A percentile compares a stretch with the other conserved stretches of the same genome.
Conservation (phyloP, 2,329 filamentous ascomycete species). For the Thermochaetoides dissita region DNA sequence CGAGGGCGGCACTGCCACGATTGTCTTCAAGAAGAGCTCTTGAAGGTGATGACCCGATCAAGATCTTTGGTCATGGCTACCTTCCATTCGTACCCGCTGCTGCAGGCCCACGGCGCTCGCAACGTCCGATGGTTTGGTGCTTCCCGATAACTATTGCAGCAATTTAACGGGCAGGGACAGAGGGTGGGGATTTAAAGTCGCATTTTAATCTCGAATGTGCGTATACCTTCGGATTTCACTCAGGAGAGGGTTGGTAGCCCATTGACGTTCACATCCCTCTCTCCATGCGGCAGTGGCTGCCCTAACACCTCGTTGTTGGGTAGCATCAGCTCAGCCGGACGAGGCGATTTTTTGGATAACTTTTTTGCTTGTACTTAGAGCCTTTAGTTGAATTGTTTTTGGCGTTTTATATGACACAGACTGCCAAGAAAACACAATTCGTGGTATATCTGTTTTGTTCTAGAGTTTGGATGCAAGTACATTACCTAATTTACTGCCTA, state of each 20-base stretch:
- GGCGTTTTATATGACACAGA: background rate
- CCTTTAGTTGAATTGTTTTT: background rate
- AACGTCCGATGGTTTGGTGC: background rate
- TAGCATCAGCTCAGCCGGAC: background rate
- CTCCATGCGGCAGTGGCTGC: background rate
- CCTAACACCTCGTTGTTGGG: background rate
- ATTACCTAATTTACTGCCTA: too few species aligned
- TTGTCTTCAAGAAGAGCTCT: conserved; percentile 25
- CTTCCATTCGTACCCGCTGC: conserved; percentile 1
- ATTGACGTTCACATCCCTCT: background rate
- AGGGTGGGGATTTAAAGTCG: conserved; percentile 8
- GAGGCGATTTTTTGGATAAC: background rate
- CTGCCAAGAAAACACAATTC: too few species aligned
- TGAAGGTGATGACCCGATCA: conserved; percentile 4
- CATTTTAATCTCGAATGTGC: conserved; percentile 14
- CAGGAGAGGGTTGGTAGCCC: conserved; percentile 1
- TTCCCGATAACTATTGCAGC: background rate
- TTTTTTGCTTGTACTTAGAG: background rate
- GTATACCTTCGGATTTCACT: conserved; percentile 12
- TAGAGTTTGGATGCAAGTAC: too few species aligned
- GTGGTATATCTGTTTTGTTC: too few species aligned
- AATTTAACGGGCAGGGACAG: conserved; percentile 1
- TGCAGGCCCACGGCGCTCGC: conserved; percentile 1
- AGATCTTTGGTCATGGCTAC: conserved; percentile 1
- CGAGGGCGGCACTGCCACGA: conserved; percentile 26